These are phyloP conservation scores for Glycine tomentella DNA, from an alignment of 306 rosid species.

Conservation along the genomic window DNA sequence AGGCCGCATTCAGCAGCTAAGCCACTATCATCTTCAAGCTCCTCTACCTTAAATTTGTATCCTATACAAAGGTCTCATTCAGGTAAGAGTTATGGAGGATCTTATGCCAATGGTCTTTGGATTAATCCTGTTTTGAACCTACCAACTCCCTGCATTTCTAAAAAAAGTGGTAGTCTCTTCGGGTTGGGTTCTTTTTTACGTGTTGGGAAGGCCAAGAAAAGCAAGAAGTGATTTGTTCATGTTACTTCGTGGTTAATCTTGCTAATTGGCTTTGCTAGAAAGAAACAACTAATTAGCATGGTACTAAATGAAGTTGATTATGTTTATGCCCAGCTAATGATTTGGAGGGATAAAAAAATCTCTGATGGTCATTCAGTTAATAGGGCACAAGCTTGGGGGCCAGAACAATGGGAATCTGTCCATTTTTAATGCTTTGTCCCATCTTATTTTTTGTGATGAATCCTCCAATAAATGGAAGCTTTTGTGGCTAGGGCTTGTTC, in stretches of 20 bases:
- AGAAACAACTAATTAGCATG: neutral
- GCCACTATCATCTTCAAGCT: conserved; percentile 45
- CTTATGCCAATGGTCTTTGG: conserved; percentile 58
- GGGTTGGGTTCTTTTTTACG: conserved; percentile 70
- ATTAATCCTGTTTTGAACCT: conserved; percentile 74
- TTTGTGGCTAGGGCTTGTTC: conserved; percentile 33
- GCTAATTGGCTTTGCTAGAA: neutral
- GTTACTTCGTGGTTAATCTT: neutral
- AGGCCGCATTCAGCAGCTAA: conserved; percentile 53
- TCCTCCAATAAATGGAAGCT: conserved; percentile 27
- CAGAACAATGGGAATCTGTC: conserved; percentile 44
- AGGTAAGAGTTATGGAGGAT: conserved; percentile 63
- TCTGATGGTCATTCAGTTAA: conserved; percentile 34
- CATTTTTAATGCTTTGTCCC: conserved; percentile 45
- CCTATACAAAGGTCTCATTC: conserved; percentile 58
- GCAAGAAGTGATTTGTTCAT: conserved; percentile 58
- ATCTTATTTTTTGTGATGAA: conserved; percentile 39
- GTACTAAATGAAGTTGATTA: conserved; percentile 9
- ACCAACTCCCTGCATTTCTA: conserved; percentile 76
- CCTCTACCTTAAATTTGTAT: conserved; percentile 45
- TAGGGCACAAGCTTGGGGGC: conserved; percentile 48
- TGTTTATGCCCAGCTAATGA: conserved; percentile 20
- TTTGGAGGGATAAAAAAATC: conserved; percentile 14
- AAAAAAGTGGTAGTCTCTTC: conserved; percentile 64
- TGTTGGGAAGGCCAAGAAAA: conserved; percentile 64